Evolutionary conservation across 2,329 filamentous ascomycete genomes (phyloP).

Genomic region (Cordyceps tenuipes): DNA sequence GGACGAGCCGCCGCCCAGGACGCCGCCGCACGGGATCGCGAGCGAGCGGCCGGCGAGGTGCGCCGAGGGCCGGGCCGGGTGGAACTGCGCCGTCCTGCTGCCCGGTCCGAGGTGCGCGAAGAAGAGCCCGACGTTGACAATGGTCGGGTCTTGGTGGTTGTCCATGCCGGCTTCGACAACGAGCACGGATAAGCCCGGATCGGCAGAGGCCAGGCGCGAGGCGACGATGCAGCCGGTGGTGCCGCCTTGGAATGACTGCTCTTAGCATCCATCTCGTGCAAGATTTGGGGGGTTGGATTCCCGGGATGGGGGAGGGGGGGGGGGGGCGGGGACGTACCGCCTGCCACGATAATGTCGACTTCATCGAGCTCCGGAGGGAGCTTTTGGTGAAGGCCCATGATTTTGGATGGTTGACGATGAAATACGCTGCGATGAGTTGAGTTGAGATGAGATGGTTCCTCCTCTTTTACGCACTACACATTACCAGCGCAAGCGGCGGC

Average conservation of each 20-base stretch:
- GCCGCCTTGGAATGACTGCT: constrained; percentile 18
- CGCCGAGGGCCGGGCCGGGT: constrained; percentile 16
- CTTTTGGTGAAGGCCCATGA: background rate
- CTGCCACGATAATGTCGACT: constrained; percentile 19
- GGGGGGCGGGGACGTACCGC: constrained; percentile 15
- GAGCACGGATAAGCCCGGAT: constrained; percentile 22
- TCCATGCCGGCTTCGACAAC: constrained; percentile 24
- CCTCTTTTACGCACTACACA: background rate
- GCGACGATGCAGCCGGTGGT: constrained; percentile 25
- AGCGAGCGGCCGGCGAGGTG: too few species aligned
- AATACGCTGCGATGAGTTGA: too few species aligned
- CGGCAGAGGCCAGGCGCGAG: constrained; percentile 21
- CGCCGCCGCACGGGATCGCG: too few species aligned
- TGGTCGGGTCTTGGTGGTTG: constrained; percentile 20
- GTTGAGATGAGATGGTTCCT: too few species aligned
- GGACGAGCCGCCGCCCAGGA: too few species aligned
- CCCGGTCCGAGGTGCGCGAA: constrained; percentile 18
- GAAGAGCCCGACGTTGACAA: constrained; percentile 22
- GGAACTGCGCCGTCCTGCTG: constrained; percentile 19
- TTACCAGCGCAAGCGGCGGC: background rate
- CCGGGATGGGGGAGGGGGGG: too few species aligned
- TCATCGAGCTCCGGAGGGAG: background rate
- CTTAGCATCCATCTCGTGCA: background rate
- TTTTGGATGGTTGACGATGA: background rate
- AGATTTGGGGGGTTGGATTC: background rate